These are phyloP conservation scores for Malbranchea zuffiana DNA, from an alignment of 2,329 filamentous ascomycete genomes.

Conservation along the genomic window DNA sequence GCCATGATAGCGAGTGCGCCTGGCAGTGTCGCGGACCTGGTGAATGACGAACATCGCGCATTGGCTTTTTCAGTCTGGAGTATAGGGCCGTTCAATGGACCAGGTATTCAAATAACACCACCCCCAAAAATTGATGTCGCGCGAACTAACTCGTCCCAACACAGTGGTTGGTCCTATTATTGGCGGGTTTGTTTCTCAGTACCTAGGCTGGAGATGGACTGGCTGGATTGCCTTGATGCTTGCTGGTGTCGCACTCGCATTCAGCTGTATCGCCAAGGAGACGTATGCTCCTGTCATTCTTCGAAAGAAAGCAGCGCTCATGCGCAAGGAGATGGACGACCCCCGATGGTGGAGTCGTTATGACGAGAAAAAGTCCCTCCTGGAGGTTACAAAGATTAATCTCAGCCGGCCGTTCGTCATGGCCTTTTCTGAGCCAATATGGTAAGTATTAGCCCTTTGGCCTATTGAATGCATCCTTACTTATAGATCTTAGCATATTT, in stretches of 20 bases:
- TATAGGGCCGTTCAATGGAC: constrained; percentile 76
- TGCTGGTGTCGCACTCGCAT: constrained; percentile 48
- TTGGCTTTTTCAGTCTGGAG: constrained; percentile 75
- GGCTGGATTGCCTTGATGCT: constrained; percentile 72
- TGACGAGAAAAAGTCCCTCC: constrained; percentile 57
- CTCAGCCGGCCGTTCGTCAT: constrained; percentile 68
- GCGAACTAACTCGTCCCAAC: constrained; percentile 8
- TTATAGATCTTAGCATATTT: constrained; percentile 47
- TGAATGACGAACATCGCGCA: constrained; percentile 67
- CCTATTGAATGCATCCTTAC: background rate
- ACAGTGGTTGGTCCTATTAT: constrained; percentile 54
- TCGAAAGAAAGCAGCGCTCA: constrained; percentile 51
- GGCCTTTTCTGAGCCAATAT: constrained; percentile 73
- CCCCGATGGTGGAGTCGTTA: constrained; percentile 69
- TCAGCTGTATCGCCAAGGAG: constrained; percentile 55
- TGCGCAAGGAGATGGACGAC: constrained; percentile 59
- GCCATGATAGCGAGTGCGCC: constrained; percentile 77
- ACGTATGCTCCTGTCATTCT: constrained; percentile 66
- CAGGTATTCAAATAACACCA: constrained; percentile 23
- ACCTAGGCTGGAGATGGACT: constrained; percentile 76
- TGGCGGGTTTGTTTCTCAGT: constrained; percentile 62
- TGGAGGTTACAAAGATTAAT: constrained; percentile 60
- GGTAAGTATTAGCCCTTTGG: constrained; percentile 38
- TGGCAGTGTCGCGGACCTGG: constrained; percentile 72
- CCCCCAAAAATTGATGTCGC: background rate